Evolutionary conservation across 2,329 filamentous ascomycete genomes (phyloP), one percentile per base, ranked within the genome.

Genomic region (Colletotrichum paranaense): DNA sequence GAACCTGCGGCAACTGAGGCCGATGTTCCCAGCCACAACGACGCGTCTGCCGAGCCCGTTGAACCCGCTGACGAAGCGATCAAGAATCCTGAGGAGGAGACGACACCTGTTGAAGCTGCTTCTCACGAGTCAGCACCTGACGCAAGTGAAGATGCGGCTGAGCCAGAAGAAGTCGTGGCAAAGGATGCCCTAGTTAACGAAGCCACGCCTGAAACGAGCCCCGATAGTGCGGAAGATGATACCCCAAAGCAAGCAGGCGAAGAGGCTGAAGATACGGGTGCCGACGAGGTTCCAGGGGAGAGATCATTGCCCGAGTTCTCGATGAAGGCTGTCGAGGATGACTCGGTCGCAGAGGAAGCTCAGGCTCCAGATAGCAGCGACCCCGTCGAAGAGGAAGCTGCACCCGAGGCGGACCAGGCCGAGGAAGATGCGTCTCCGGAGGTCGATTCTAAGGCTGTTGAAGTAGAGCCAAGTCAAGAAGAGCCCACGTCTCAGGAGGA

Each of bases 221-320:
- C n/a, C 3, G 75, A 73, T 35, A 74, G 77, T 57, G 75, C 76
- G 38, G 53, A 63, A 5, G 55, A 56, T 38, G 58, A 58, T 60
- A 62, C 58, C 22, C 62, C 32, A 14, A 67, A 60, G 28, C 22
- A 11, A 49, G 63, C 56, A n/a, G 28, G 14, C 8, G 67, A 30
- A 7, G 16, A 58, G 63, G 12, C 52, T 35, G 8, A 14, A 14
- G 53, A 49, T 3, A 5, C 24, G 16, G 55, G 3, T 22, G 42
- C 24, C 2, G 24, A 73, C 16, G 59, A 73, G 24, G 49, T 19
- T 5, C 19, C 12, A 2, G 14, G 32, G 28, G 72, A 74, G 14
- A 42, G 24, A 4, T 30, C 59, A 3, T 24, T 58, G 9, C 59
- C 60, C 7, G 72, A 60, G 52, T 19, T 68, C 12, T 68, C 72